Evolutionary conservation across 306 rosid species (phyloP), one percentile per base, ranked within the genome.

Genomic region (Chamaecrista fasciculata): DNA sequence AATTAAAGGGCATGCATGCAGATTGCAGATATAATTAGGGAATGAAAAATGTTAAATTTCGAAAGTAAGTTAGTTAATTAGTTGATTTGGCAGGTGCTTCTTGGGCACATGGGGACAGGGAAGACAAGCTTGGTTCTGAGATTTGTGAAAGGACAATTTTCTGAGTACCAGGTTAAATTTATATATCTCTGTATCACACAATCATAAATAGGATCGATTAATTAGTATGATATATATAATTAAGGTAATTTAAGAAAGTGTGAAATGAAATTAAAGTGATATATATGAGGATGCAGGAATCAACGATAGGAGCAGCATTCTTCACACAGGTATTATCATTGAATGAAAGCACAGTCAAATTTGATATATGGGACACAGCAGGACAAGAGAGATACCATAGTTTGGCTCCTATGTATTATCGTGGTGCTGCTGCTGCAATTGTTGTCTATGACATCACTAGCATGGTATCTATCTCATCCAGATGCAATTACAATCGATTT

Each of bases 331-430:
- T 85, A 11, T 65, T 91, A 85, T 88, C 97, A 23, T 33, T 91
- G 14, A 91, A 84, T 56, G 96, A 91, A 71, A 92, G 85, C 19
- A 88, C 86, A 8, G 82, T 91, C 25, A 91, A 91, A 76, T 91
- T 88, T 67, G 97, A 91, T 70, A 91, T 91, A 73, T 91, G 97
- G 97, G 97, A 91, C 84, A 91, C 97, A 3, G 97, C 97, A 43
- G 97, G 97, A 33, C 97, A 91, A 61, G 97, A 91, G 59, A 52
- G 97, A 23, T 91, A 91, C 79, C 97, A 91, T 61, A 91, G 97
- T 77, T 80, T 91, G 82, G 97, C 97, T 71, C 97, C 97, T n/a
- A 91, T 91, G 97, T 91, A 91, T 61, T 91, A 91, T 70, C 92
- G 97, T 0, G 97, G 97, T 39, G 96, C 97, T 10, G 96, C 97